Percentiles rank a stretch among this genome's conserved stretches.
phyloP scores from a whole-genome alignment of 352 stramenopile species.

The Pythium graminicola region DNA sequence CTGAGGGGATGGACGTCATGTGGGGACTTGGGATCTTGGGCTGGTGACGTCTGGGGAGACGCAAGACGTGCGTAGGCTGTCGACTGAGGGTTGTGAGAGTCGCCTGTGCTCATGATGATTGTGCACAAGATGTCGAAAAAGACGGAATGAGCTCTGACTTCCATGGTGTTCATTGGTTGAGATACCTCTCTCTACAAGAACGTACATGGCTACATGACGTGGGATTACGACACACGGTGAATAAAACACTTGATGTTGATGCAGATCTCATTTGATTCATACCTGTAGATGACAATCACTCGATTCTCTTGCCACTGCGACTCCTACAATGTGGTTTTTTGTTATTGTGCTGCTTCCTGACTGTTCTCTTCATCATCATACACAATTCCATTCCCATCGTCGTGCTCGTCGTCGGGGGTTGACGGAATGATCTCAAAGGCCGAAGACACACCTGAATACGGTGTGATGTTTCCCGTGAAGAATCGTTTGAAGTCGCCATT shows the following conservation, averaged over 20 bases:
- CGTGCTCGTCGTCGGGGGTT: constrained; percentile 1
- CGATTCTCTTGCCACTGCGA: no score
- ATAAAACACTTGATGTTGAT: no score
- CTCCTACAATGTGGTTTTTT: no score
- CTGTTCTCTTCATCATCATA: not conserved
- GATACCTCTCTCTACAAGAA: not conserved
- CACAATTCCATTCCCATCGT: not conserved
- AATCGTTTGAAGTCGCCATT: constrained; percentile 76
- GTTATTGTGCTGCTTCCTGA: no score
- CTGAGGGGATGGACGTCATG: constrained; percentile 7
- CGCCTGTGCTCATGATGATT: not conserved
- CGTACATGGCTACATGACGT: not conserved
- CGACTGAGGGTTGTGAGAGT: not conserved
- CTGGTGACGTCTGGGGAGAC: not conserved
- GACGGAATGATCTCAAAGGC: constrained; percentile 38
- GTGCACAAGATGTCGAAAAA: not conserved
- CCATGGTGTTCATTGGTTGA: not conserved
- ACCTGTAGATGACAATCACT: no score
- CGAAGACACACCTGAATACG: constrained; percentile 57
- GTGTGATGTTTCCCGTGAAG: constrained; percentile 35
- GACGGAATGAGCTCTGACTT: not conserved
- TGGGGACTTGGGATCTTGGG: not conserved
- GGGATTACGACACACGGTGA: no score
- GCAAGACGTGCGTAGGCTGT: constrained; percentile 8
- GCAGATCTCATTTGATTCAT: no score